Evolutionary conservation across 1,284 basidiomycete genomes (phyloP).

Genomic region (Sphagnurus paluster): DNA sequence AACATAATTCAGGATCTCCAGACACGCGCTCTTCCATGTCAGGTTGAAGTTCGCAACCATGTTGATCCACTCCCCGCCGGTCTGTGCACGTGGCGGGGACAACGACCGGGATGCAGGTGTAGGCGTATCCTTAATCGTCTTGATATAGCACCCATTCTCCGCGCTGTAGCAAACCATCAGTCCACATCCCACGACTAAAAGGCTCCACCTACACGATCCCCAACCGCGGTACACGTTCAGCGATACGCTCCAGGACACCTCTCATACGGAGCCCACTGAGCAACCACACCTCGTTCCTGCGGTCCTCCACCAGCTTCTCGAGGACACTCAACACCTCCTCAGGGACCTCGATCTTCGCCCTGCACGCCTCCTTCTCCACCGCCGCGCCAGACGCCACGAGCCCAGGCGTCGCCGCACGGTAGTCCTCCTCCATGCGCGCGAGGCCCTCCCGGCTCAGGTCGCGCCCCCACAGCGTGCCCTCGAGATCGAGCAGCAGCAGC

Average conservation of each 20-base stretch:
- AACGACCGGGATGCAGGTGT: conserved; percentile 7
- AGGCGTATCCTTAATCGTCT: conserved; percentile 38
- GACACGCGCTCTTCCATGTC: conserved; percentile 76
- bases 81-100: conserved; percentile 12
- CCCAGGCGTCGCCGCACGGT: conserved; percentile 1
- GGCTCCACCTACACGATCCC: conserved; percentile 67
- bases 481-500: conserved; percentile 77
- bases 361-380: background rate
- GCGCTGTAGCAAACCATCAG: conserved; percentile 45
- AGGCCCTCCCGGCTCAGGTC: conserved; percentile 50
- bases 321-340: conserved; percentile 57
- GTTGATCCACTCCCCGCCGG: conserved; percentile 61
- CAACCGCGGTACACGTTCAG: conserved; percentile 59
- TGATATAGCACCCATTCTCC: conserved; percentile 87
- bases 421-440: conserved; percentile 33
- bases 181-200: conserved; percentile 1
- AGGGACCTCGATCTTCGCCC: conserved; percentile 45
- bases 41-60: conserved; percentile 80
- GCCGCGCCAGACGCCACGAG: background rate
- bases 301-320: conserved; percentile 61
- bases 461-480: conserved; percentile 74
- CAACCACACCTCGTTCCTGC: conserved; percentile 79
- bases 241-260: conserved; percentile 64
- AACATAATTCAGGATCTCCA: conserved; percentile 83
- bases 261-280: conserved; percentile 73